phyloP scores from a whole-genome alignment of 495 filamentous ascomycete genomes.

The Penicillium samsonianum region DNA sequence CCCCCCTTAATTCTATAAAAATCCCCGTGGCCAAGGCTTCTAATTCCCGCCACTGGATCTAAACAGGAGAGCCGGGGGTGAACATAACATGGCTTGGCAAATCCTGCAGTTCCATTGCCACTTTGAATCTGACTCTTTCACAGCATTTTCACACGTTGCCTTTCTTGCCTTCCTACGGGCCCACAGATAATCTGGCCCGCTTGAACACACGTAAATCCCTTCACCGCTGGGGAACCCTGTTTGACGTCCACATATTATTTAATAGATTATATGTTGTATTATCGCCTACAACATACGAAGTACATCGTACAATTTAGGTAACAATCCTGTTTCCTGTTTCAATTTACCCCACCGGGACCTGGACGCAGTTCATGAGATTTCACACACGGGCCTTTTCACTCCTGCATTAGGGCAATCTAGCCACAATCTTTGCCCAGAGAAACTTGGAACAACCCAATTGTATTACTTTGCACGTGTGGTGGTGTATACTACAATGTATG shows the following conservation, averaged over 20 bases:
- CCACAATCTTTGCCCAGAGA: background rate
- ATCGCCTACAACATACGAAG: no score
- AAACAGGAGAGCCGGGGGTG: no score
- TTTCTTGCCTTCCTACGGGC: background rate
- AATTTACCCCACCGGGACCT: background rate
- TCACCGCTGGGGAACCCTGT: background rate
- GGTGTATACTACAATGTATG: background rate
- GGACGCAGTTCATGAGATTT: background rate
- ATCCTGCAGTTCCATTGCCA: background rate
- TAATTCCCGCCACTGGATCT: background rate
- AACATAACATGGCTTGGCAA: background rate
- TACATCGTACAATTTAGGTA: background rate
- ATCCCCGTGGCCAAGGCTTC: background rate
- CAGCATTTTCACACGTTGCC: background rate
- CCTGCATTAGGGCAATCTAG: conserved; percentile 5
- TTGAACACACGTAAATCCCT: background rate
- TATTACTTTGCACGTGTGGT: background rate
- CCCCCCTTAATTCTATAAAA: background rate
- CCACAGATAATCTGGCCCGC: background rate
- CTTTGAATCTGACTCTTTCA: no score
- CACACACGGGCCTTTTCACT: background rate
- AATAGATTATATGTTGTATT: no score
- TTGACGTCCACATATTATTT: no score
- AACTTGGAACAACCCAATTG: background rate
- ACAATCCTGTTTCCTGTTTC: background rate